Percentiles rank a stretch among this genome's conserved stretches.
Conservation (phyloP, 306 rosid genomes). For the Canavalia gladiata region DNA sequence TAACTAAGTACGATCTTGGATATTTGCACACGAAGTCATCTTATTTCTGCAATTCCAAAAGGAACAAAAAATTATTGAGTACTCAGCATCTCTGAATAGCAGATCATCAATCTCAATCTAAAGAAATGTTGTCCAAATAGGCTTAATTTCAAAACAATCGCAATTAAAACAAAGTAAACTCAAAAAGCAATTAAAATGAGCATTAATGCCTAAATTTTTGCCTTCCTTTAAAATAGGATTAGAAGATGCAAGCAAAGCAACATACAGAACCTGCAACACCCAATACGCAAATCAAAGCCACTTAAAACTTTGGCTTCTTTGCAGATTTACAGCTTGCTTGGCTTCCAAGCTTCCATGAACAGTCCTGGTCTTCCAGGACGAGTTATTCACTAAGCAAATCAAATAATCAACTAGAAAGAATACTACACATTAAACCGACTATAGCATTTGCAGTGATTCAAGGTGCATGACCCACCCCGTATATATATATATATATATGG, state of each 20-base stretch:
- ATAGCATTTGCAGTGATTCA: constrained; percentile 3
- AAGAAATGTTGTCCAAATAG: background rate
- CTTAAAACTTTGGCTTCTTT: constrained; percentile 12
- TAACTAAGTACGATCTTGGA: background rate
- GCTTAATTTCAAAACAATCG: background rate
- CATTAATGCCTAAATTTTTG: constrained; percentile 8
- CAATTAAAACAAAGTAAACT: background rate
- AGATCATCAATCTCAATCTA: background rate
- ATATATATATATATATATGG: background rate
- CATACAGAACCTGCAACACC: background rate
- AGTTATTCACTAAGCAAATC: background rate
- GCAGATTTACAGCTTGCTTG: background rate
- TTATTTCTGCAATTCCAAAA: background rate
- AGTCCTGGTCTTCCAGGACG: background rate
- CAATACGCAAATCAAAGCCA: constrained; percentile 11
- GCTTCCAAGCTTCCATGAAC: background rate
- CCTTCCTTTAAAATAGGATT: background rate
- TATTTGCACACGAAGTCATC: background rate
- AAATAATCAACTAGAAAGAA: constrained; percentile 6
- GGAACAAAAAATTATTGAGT: background rate
- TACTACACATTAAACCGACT: background rate
- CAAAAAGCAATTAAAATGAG: constrained; percentile 3
- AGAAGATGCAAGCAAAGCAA: background rate
- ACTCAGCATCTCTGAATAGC: background rate
- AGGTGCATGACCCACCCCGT: no score